Evolutionary conservation across 768 basidiomycete species (phyloP).

Genomic region (Termitomyces sp.): DNA sequence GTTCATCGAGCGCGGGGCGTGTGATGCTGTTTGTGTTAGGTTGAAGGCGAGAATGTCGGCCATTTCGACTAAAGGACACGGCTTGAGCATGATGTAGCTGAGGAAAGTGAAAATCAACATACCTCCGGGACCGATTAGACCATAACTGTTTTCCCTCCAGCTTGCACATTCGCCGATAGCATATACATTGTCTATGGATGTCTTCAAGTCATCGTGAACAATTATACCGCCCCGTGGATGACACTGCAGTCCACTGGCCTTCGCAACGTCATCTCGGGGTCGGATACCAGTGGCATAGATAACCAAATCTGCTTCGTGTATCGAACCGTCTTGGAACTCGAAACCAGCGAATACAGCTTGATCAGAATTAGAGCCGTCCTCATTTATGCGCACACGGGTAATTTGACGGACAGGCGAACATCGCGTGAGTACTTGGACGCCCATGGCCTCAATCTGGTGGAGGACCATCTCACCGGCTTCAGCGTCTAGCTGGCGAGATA

Average conservation of each 20-base stretch:
- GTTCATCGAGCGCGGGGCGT: conserved; percentile 35
- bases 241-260: conserved; percentile 38
- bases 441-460: conserved; percentile 15
- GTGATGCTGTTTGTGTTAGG: conserved; percentile 43
- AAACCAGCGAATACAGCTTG: conserved; percentile 39
- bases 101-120: background rate
- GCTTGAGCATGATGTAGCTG: conserved; percentile 8
- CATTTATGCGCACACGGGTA: conserved; percentile 1
- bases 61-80: conserved; percentile 45
- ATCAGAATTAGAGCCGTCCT: conserved; percentile 10
- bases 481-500: conserved; percentile 20
- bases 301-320: conserved; percentile 45
- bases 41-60: conserved; percentile 73
- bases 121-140: conserved; percentile 66
- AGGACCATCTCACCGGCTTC: conserved; percentile 20
- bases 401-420: conserved; percentile 3
- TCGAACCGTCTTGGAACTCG: conserved; percentile 39
- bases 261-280: conserved; percentile 64
- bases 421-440: conserved; percentile 9
- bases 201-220: conserved; percentile 51
- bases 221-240: conserved; percentile 47
- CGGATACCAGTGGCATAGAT: conserved; percentile 68
- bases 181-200: conserved; percentile 53
- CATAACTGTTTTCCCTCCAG: conserved; percentile 65
- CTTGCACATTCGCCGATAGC: conserved; percentile 75